These are phyloP conservation scores for Aspergillus pseudoviridinutans DNA, from an alignment of 2,329 filamentous ascomycete genomes.

Conservation along the genomic window DNA sequence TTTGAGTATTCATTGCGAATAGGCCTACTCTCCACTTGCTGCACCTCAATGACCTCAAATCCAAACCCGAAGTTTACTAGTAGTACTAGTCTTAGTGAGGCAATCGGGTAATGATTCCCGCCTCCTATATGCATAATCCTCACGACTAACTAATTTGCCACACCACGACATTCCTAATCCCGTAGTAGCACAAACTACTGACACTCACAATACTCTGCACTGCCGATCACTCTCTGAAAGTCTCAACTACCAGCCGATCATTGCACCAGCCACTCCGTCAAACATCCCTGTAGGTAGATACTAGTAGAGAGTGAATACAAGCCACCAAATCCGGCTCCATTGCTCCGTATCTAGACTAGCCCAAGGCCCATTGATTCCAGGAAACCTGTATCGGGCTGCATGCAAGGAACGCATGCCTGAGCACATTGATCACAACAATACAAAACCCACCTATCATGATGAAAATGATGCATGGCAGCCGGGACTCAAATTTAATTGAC, in stretches of 20 bases:
- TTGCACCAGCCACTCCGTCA: not conserved
- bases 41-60: not conserved
- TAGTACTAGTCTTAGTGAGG: not conserved
- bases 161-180: constrained; percentile 1
- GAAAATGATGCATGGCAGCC: not conserved
- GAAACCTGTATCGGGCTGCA: not conserved
- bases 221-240: not conserved
- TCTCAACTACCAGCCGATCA: not conserved
- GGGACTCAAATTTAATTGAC: not conserved
- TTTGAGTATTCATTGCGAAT: not conserved
- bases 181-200: not conserved
- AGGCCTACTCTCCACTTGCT: not conserved
- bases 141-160: not conserved
- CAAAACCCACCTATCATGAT: not conserved
- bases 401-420: not conserved
- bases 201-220: not conserved
- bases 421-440: not conserved
- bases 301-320: not conserved
- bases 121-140: not conserved
- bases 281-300: not conserved
- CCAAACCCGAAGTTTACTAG: not conserved
- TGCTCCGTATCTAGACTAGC: too few species aligned
- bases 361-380: not conserved
- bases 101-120: not conserved
- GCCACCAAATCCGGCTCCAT: not conserved